phyloP scores from a whole-genome alignment of 2,329 filamentous ascomycete genomes.

The Chlorencoelia australis region DNA sequence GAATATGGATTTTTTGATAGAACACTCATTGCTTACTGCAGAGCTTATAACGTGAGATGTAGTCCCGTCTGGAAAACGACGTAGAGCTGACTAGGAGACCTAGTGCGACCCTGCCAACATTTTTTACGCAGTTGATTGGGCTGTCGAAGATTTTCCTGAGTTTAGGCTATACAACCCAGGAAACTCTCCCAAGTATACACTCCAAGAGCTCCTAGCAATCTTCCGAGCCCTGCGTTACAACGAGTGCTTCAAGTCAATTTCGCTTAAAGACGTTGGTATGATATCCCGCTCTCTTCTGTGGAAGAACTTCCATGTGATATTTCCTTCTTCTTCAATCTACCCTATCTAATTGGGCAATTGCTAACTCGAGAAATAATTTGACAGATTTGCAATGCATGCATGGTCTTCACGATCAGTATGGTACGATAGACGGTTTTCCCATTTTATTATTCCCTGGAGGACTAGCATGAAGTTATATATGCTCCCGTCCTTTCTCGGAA shows the following conservation, averaged over 20 bases:
- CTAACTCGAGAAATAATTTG: no score
- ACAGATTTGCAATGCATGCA: conserved; percentile 57
- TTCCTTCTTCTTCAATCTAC: no score
- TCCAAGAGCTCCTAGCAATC: conserved; percentile 57
- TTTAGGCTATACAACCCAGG: conserved; percentile 53
- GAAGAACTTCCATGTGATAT: no score
- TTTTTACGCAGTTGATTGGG: conserved; percentile 48
- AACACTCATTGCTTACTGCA: conserved; percentile 59
- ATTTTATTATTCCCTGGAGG: no score
- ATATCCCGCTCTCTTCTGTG: no score
- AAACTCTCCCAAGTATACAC: conserved; percentile 43
- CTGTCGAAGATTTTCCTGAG: conserved; percentile 56
- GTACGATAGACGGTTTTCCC: no score
- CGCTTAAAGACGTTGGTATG: conserved; percentile 54
- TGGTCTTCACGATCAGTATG: conserved; percentile 47
- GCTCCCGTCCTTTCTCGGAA: no score
- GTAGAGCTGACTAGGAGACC: conserved; percentile 1
- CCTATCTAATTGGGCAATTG: no score
- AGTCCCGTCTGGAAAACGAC: neutral
- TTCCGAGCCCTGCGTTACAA: conserved; percentile 62
- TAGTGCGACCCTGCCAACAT: conserved; percentile 51
- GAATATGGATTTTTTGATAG: conserved; percentile 52
- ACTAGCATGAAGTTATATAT: no score
- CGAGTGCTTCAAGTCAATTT: conserved; percentile 57
- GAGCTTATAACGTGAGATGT: conserved; percentile 48